Percentiles rank a stretch among this genome's conserved stretches.
These are phyloP conservation scores for Amphibolis antarctica DNA, from an alignment of 106 monocot genomes.

Conservation along the genomic window DNA sequence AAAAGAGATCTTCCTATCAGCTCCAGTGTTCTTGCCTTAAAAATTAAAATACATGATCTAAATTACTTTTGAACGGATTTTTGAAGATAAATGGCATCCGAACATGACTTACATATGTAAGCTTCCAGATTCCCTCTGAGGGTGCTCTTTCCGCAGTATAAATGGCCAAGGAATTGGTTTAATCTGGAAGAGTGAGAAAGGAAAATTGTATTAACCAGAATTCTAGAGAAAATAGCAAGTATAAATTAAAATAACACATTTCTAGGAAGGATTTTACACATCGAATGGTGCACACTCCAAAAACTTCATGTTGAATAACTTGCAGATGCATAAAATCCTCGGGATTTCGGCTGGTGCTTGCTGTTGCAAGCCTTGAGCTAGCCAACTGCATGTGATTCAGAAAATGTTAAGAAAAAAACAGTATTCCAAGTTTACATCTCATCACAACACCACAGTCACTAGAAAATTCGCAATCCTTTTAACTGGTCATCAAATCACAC, in stretches of 20 bases:
- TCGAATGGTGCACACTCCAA: slow-evolving; percentile 70
- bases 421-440: too few relatives aligned
- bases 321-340: slow-evolving; percentile 6
- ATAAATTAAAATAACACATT: not conserved
- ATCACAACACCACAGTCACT: too few relatives aligned
- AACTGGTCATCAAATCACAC: too few relatives aligned
- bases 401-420: too few relatives aligned
- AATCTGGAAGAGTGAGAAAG: slow-evolving; percentile 27
- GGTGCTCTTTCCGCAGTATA: slow-evolving; percentile 84
- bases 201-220: not conserved
- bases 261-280: slow-evolving; percentile 29
- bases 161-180: slow-evolving; percentile 63
- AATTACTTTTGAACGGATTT: not conserved
- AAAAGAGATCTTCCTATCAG: slow-evolving; percentile 65
- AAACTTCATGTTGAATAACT: slow-evolving; percentile 63
- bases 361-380: not conserved
- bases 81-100: not conserved
- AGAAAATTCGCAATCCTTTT: too few relatives aligned
- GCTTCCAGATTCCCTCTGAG: slow-evolving; percentile 77
- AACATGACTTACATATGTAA: slow-evolving; percentile 50
- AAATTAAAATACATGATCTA: slow-evolving; percentile 14
- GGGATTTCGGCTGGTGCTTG: not conserved
- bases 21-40: slow-evolving; percentile 68
- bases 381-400: too few relatives aligned
- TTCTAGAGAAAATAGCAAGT: not conserved